Evolutionary conservation across 2,329 filamentous ascomycete genomes (phyloP), one percentile per base, ranked within the genome.

Genomic region (Rhexocercosporidium sp.): DNA sequence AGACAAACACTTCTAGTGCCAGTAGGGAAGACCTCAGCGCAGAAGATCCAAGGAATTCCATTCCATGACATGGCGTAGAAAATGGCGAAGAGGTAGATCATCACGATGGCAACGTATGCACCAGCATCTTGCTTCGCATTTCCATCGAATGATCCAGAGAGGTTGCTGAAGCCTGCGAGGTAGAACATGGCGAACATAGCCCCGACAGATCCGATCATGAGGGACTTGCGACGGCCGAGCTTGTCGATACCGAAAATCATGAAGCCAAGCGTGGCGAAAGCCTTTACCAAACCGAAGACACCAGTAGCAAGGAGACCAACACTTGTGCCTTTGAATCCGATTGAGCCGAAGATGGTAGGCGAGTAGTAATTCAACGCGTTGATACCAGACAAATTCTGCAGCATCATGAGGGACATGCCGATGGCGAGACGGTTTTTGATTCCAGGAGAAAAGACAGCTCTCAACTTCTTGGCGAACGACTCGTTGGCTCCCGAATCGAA

Each of bases 341-440:
- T 76, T 0, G 62, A 56, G 29, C 66, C 61, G 61, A 73, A 73
- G 25, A 73, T 70, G 0, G 61, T 68, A 1, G 69, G 72, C 0
- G 70, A 44, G 67, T 75, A 66, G 61, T 71, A 74, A 62, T 71
- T 70, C 27, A 73, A 62, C 2, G 66, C 68, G 34, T 71, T 70
- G 41, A 69, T 71, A 4, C 69, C 70, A n/a, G 66, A 67, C 1
- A 66, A 41, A 16, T 71, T 70, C 22, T 71, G 68, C 57, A 66
- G 62, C 49, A 69, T 60, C 53, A 72, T 67, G 3, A 80, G 64
- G 80, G 83, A 67, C 73, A 76, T 62, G 79, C 79, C 64, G 81
- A 84, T 73, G 79, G 79, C 72, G 89, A 93, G 78, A 83, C 91
- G 60, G 85, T 96, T 76, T 97, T 95, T 59, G 93, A 97, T 75